Conservation (phyloP, 495 filamentous ascomycete genomes). For the Penicillium chermesinum region DNA sequence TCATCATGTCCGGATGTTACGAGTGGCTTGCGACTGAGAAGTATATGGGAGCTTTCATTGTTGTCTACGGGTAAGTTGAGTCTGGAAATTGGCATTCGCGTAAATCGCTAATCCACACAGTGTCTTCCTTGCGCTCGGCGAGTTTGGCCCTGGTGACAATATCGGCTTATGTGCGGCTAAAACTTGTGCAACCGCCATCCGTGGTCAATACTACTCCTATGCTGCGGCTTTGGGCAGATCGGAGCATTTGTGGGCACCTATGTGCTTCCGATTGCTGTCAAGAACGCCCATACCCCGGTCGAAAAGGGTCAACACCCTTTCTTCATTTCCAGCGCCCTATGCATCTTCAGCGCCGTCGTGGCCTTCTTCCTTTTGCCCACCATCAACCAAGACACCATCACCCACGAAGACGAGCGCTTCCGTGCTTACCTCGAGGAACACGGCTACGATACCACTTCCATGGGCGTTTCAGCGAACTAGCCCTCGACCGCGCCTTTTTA, state of each 20-base stretch:
- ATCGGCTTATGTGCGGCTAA: constrained; percentile 85
- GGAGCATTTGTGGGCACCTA: constrained; percentile 89
- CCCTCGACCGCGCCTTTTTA: no score
- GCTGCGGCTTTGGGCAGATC: constrained; percentile 82
- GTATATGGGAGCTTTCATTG: constrained; percentile 70
- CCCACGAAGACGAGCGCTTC: constrained; percentile 65
- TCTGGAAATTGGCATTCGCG: not conserved
- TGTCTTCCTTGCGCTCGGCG: constrained; percentile 78
- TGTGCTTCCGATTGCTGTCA: constrained; percentile 67
- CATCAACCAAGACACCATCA: constrained; percentile 70
- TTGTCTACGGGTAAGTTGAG: constrained; percentile 55
- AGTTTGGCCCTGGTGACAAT: constrained; percentile 86
- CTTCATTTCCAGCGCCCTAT: constrained; percentile 62
- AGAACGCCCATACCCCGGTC: constrained; percentile 54
- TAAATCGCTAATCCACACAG: constrained; percentile 30
- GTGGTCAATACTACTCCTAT: constrained; percentile 88
- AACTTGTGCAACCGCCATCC: constrained; percentile 77
- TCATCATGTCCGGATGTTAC: constrained; percentile 81
- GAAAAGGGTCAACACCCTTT: constrained; percentile 74
- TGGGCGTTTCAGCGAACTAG: constrained; percentile 47
- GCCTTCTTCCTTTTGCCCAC: constrained; percentile 57
- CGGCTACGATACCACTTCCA: constrained; percentile 65
- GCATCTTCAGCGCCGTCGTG: constrained; percentile 56
- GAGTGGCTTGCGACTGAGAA: constrained; percentile 51
- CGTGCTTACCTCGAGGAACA: constrained; percentile 58